Conservation (phyloP, 2,329 filamentous ascomycete species). For the Lasiodiplodia sp. region DNA sequence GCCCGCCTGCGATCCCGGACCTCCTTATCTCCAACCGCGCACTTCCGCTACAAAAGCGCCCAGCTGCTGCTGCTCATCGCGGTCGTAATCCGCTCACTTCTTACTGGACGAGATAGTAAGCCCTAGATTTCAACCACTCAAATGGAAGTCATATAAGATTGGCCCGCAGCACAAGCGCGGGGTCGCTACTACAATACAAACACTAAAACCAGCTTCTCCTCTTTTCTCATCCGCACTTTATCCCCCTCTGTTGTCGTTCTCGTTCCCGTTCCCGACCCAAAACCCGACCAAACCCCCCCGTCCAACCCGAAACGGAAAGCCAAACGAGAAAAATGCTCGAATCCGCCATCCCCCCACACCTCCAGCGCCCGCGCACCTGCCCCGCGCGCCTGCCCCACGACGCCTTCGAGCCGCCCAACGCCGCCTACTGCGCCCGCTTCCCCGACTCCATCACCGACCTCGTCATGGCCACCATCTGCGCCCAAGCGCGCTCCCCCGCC, state of each 20-base stretch:
- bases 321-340: slow-evolving; percentile 32
- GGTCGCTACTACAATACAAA: not conserved
- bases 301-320: not conserved
- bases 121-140: not conserved
- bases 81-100: not conserved
- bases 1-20: not conserved
- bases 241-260: no score
- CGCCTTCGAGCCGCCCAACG: slow-evolving; percentile 41
- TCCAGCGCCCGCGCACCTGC: slow-evolving; percentile 34
- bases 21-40: not conserved
- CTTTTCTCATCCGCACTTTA: not conserved
- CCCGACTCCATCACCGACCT: slow-evolving; percentile 40
- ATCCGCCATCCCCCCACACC: slow-evolving; percentile 37
- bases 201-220: not conserved
- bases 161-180: not conserved
- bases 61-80: not conserved
- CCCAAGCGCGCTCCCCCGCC: slow-evolving; percentile 35
- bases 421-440: slow-evolving; percentile 45
- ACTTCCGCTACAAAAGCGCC: not conserved
- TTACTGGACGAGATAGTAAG: not conserved
- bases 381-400: slow-evolving; percentile 36
- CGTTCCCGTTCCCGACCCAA: no score
- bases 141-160: not conserved
- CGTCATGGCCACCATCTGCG: slow-evolving; percentile 47
- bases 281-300: no score